Evolutionary conservation across 1,139 yeast genomes (phyloP).

Genomic region (Geotrichum aggregatum): DNA sequence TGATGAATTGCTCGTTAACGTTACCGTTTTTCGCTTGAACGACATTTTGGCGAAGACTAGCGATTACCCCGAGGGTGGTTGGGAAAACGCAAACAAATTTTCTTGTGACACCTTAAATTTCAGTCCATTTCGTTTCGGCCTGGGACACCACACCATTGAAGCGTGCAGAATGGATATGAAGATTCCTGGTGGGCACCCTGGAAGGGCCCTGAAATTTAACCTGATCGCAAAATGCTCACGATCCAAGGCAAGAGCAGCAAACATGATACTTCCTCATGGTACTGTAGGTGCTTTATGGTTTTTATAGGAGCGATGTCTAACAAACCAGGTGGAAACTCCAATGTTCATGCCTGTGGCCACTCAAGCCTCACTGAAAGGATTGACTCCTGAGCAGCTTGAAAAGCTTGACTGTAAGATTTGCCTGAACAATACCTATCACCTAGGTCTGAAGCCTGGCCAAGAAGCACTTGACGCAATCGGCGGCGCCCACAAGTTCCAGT

Average conservation of each 20-base stretch:
- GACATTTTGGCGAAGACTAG: conserved; percentile 23
- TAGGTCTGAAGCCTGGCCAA: conserved; percentile 46
- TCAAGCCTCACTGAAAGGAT: conserved; percentile 46
- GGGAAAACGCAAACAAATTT: conserved; percentile 2
- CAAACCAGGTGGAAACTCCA: conserved; percentile 40
- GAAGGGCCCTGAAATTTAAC: conserved; percentile 40
- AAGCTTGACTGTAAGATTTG: conserved; percentile 43
- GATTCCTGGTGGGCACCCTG: conserved; percentile 22
- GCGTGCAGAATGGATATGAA: conserved; percentile 17
- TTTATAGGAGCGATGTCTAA: neutral
- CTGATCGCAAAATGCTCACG: conserved; percentile 42
- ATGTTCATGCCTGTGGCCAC: conserved; percentile 50
- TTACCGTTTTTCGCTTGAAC: conserved; percentile 27
- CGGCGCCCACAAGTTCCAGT: conserved; percentile 44
- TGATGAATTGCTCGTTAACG: conserved; percentile 24
- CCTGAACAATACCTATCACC: conserved; percentile 44
- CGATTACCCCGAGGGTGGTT: neutral
- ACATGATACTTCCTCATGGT: conserved; percentile 44
- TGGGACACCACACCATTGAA: neutral
- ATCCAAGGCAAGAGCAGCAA: conserved; percentile 45
- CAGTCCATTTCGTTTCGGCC: neutral
- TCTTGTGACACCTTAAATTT: neutral
- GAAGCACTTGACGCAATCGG: conserved; percentile 42
- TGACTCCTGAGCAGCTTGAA: conserved; percentile 43
- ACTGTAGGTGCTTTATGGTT: conserved; percentile 21